These are phyloP conservation scores for Aschersonia sp. DNA, from an alignment of 2,329 filamentous ascomycete species.

Conservation along the genomic window DNA sequence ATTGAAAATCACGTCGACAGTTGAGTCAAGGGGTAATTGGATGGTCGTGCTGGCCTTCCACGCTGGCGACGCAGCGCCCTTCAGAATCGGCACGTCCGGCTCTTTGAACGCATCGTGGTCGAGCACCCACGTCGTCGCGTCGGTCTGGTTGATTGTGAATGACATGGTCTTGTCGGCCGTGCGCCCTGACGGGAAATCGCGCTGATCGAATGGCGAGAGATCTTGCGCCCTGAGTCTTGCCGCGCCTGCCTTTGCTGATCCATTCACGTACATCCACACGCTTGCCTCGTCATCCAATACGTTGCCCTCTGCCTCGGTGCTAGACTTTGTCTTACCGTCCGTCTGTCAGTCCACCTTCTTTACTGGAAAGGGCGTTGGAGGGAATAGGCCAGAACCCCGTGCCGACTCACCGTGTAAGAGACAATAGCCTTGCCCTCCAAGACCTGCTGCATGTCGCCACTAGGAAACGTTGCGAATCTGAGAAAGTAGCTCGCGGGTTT, in stretches of 20 bases:
- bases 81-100: constrained; percentile 1
- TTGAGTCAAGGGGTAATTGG: constrained; percentile 1
- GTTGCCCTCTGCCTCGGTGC: neutral
- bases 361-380: neutral
- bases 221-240: neutral
- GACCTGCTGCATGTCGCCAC: constrained; percentile 3
- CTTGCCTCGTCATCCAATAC: neutral
- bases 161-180: constrained; percentile 1
- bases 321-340: neutral
- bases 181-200: neutral
- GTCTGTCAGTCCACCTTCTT: neutral
- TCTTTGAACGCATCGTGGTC: neutral
- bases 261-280: constrained; percentile 1
- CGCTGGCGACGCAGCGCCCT: neutral
- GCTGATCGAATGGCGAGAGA: neutral
- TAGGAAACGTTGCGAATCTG: constrained; percentile 1
- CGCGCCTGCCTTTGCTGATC: neutral
- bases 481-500: constrained; percentile 1
- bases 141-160: constrained; percentile 1
- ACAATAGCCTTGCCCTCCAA: constrained; percentile 1
- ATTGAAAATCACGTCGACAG: constrained; percentile 1
- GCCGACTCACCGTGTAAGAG: neutral
- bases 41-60: constrained; percentile 2
- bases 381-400: neutral
- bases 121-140: constrained; percentile 1